A percentile compares a stretch with the other conserved stretches of the same genome.
Conservation (phyloP, 352 stramenopile genomes). For the Phytophthora rubi region DNA sequence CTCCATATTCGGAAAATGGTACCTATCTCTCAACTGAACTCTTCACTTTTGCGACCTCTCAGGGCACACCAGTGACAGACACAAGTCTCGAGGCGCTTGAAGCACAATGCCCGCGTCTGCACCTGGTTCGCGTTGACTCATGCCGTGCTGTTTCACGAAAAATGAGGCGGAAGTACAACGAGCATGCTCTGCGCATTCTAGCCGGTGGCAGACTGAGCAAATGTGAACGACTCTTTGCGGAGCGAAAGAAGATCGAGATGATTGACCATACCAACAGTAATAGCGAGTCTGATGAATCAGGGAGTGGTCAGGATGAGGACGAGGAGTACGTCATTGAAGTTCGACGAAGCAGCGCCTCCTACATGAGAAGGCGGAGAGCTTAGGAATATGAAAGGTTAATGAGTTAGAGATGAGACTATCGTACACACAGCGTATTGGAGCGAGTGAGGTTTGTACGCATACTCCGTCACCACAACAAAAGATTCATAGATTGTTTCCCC, state of each 20-base stretch:
- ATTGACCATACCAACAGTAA: conserved; percentile 41
- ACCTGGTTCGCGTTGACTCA: conserved; percentile 72
- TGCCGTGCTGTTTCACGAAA: conserved; percentile 69
- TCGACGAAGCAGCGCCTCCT: conserved; percentile 10
- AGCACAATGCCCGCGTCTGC: conserved; percentile 41
- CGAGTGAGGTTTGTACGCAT: not conserved
- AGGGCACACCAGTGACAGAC: conserved; percentile 67
- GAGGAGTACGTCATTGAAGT: conserved; percentile 35
- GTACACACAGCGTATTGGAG: not conserved
- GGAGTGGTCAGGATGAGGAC: conserved; percentile 23
- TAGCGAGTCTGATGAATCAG: conserved; percentile 44
- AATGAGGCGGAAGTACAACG: conserved; percentile 50
- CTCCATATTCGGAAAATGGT: no score
- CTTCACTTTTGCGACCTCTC: not conserved
- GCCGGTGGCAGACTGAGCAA: conserved; percentile 30
- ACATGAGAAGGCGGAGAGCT: conserved; percentile 21
- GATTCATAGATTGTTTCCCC: conserved; percentile 36
- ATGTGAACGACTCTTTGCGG: conserved; percentile 46
- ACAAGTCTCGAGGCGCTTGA: conserved; percentile 49
- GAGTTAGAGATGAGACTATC: not conserved
- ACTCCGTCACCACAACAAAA: conserved; percentile 13
- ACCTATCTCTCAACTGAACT: not conserved
- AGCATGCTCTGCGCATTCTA: conserved; percentile 26
- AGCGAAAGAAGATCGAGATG: conserved; percentile 46
- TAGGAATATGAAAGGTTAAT: not conserved